Percentiles rank a stretch among this genome's conserved stretches.
Conservation (phyloP, 208 protist species). For the Crithidia brevicula region DNA sequence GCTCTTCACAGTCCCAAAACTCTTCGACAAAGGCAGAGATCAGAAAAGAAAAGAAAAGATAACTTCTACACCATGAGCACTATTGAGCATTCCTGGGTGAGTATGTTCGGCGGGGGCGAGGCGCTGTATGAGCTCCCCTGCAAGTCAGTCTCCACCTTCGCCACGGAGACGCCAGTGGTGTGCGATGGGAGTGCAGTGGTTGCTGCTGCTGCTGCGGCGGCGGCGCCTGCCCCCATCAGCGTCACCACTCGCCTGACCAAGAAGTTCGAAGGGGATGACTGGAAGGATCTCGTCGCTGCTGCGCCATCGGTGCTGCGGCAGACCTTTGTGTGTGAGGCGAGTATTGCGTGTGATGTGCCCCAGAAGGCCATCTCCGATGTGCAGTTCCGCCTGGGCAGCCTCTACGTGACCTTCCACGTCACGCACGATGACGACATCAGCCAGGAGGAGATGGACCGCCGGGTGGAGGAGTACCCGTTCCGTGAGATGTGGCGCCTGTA, state of each 20-base stretch:
- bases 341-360: constrained; percentile 46
- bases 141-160: constrained; percentile 1
- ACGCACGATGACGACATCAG: constrained; percentile 77
- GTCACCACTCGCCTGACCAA: constrained; percentile 47
- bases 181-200: neutral
- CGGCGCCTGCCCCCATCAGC: neutral
- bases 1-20: no score
- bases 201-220: neutral
- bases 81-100: constrained; percentile 22
- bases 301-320: constrained; percentile 40
- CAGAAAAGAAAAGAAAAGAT: neutral
- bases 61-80: constrained; percentile 16
- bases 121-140: constrained; percentile 1
- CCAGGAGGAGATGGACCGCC: constrained; percentile 70
- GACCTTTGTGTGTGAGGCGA: constrained; percentile 67
- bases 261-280: constrained; percentile 84
- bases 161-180: neutral
- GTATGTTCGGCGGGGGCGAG: constrained; percentile 10
- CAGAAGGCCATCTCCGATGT: constrained; percentile 49
- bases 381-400: constrained; percentile 76
- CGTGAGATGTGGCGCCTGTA: constrained; percentile 85
- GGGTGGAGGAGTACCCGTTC: constrained; percentile 79
- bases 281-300: constrained; percentile 54
- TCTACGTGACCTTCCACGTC: constrained; percentile 86
- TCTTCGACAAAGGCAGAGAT: no score